A percentile compares a stretch with the other conserved stretches of the same genome.
These are phyloP conservation scores for Diaporthe sp. DNA, from an alignment of 2,329 filamentous ascomycete species.

Conservation along the genomic window DNA sequence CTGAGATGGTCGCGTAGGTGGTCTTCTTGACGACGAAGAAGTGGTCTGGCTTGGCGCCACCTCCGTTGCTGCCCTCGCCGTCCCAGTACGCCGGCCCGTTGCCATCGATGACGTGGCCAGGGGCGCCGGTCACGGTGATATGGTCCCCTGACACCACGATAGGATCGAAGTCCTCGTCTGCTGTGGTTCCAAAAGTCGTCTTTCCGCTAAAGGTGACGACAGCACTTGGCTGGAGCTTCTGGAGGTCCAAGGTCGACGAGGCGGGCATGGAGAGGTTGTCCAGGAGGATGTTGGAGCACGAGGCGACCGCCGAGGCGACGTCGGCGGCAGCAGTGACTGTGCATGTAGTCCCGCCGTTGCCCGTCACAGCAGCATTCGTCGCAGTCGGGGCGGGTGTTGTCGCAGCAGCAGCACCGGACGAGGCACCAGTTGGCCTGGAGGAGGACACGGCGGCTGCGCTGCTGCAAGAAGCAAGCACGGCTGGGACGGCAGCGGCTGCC, in stretches of 20 bases:
- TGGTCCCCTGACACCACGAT: constrained; percentile 36
- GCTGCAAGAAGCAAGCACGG: constrained; percentile 18
- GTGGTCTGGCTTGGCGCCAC: constrained; percentile 50
- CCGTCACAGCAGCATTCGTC: background rate
- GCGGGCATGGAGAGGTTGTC: constrained; percentile 48
- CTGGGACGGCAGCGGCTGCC: constrained; percentile 19
- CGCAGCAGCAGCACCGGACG: background rate
- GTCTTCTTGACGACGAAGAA: constrained; percentile 62
- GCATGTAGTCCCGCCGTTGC: constrained; percentile 30
- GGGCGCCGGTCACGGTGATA: constrained; percentile 37
- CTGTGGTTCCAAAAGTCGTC: constrained; percentile 34
- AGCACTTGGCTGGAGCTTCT: constrained; percentile 45
- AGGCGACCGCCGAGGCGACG: constrained; percentile 37
- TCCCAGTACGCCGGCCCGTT: constrained; percentile 42
- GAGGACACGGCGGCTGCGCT: background rate
- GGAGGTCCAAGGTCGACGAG: constrained; percentile 49
- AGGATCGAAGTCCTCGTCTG: constrained; percentile 29
- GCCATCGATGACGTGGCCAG: constrained; percentile 37
- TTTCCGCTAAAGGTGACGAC: constrained; percentile 41
- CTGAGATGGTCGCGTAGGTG: constrained; percentile 49
- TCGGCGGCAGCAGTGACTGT: constrained; percentile 34
- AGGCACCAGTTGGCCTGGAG: background rate
- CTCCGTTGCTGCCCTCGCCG: constrained; percentile 50
- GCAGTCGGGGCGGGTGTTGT: background rate
- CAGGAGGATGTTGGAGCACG: constrained; percentile 51